Conservation (phyloP, 2,329 filamentous ascomycete species). For the Canariomyces notabilis region DNA sequence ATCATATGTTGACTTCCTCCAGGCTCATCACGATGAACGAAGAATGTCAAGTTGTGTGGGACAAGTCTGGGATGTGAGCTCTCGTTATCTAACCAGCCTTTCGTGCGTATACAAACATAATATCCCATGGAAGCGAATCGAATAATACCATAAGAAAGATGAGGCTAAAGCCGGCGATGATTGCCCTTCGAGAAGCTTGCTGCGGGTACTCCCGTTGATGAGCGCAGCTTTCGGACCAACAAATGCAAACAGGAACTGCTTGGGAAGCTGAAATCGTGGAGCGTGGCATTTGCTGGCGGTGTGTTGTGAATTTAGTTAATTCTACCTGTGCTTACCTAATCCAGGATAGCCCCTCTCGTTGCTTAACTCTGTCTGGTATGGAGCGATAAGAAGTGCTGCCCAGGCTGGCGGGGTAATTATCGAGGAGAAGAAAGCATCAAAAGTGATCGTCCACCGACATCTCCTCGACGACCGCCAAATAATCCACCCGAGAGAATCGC, state of each 20-base stretch:
- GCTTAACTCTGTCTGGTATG: slow-evolving; percentile 2
- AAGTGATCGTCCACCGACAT: slow-evolving; percentile 10
- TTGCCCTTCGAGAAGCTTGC: neutral
- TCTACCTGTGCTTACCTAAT: slow-evolving; percentile 16
- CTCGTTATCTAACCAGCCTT: no score
- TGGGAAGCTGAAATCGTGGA: neutral
- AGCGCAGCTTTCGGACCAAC: neutral
- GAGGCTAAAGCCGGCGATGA: neutral
- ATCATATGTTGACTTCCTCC: no score
- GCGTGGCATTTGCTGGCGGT: neutral
- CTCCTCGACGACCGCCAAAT: slow-evolving; percentile 8
- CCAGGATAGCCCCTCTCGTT: neutral
- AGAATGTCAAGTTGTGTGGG: no score
- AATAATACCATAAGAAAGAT: no score
- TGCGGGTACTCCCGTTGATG: neutral
- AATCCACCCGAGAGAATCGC: neutral
- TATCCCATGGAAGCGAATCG: no score
- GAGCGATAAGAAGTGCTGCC: slow-evolving; percentile 9
- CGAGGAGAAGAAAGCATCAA: slow-evolving; percentile 2
- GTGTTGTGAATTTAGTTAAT: neutral
- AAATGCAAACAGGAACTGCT: neutral
- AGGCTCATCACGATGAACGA: no score
- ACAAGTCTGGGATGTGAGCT: no score
- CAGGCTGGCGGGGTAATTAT: slow-evolving; percentile 17
- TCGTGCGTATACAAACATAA: no score